A percentile compares a stretch with the other conserved stretches of the same genome.
Evolutionary conservation across 1,284 basidiomycete species (phyloP).

Genomic region (Inonotus hispidus): DNA sequence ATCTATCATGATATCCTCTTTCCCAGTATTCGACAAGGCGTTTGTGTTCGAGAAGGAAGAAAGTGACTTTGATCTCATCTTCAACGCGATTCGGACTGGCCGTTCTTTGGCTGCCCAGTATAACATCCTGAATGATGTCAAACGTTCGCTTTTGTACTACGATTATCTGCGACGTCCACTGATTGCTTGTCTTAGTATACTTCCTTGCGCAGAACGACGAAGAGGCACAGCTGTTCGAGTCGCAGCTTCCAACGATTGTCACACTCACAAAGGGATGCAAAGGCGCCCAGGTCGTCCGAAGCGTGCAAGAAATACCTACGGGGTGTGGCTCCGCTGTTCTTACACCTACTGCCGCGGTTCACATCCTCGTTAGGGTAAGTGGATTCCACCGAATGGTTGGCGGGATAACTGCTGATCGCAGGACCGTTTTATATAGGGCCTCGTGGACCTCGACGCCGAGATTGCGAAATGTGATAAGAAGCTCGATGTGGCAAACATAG

Average conservation of each 20-base stretch:
- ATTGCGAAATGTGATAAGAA: conserved; percentile 88
- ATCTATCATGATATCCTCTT: conserved; percentile 87
- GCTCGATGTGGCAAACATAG: conserved; percentile 61
- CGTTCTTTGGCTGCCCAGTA: conserved; percentile 91
- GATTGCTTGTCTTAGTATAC: conserved; percentile 53
- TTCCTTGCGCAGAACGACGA: conserved; percentile 66
- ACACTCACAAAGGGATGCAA: conserved; percentile 90
- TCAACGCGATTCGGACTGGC: conserved; percentile 72
- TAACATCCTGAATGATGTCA: conserved; percentile 80
- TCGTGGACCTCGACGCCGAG: conserved; percentile 80
- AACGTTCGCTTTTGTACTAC: neutral
- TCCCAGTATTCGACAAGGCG: conserved; percentile 63
- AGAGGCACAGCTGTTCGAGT: conserved; percentile 61
- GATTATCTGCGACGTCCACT: neutral
- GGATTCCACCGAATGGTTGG: neutral
- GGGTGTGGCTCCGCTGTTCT: conserved; percentile 88
- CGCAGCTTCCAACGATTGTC: conserved; percentile 71
- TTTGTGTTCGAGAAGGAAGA: conserved; percentile 75
- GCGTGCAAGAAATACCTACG: conserved; percentile 61
- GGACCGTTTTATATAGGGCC: conserved; percentile 47
- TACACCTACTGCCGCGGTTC: conserved; percentile 67
- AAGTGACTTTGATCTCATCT: conserved; percentile 83
- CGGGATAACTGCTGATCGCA: neutral
- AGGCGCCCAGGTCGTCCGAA: conserved; percentile 43
- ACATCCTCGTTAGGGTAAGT: conserved; percentile 80